phyloP scores from a whole-genome alignment of 768 basidiomycete genomes.

The Trichaptum fuscoviolaceum region DNA sequence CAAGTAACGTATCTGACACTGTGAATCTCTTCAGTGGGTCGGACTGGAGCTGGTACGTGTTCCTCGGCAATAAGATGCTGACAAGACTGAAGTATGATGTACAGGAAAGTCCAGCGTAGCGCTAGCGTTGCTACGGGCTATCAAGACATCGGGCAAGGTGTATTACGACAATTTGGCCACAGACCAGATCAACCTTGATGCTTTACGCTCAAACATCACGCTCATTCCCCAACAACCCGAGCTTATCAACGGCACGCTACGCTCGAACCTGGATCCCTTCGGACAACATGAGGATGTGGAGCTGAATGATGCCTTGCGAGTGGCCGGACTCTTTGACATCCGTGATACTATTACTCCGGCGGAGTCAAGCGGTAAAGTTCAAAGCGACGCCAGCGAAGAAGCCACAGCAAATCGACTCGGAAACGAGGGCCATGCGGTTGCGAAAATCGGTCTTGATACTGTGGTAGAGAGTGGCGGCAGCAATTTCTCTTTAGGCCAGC shows the following conservation, averaged over 20 bases:
- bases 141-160: constrained; percentile 42
- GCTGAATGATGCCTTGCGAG: constrained; percentile 31
- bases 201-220: constrained; percentile 40
- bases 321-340: constrained; percentile 28
- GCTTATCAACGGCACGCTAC: constrained; percentile 37
- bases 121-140: constrained; percentile 43
- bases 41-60: constrained; percentile 36
- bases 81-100: constrained; percentile 26
- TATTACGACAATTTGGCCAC: constrained; percentile 39
- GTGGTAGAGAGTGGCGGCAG: too few species aligned
- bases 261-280: constrained; percentile 45
- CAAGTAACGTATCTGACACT: background rate
- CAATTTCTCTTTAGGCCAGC: too few species aligned
- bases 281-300: constrained; percentile 39
- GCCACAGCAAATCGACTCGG: too few species aligned
- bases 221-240: constrained; percentile 39
- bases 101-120: constrained; percentile 42
- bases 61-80: too few species aligned
- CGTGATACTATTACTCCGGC: too few species aligned
- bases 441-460: too few species aligned
- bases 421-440: too few species aligned
- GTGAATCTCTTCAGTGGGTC: constrained; percentile 25
- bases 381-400: too few species aligned
- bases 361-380: too few species aligned
- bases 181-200: constrained; percentile 39